phyloP scores from a whole-genome alignment of 202 grass and related monocot species.

The Digitaria exilis region DNA sequence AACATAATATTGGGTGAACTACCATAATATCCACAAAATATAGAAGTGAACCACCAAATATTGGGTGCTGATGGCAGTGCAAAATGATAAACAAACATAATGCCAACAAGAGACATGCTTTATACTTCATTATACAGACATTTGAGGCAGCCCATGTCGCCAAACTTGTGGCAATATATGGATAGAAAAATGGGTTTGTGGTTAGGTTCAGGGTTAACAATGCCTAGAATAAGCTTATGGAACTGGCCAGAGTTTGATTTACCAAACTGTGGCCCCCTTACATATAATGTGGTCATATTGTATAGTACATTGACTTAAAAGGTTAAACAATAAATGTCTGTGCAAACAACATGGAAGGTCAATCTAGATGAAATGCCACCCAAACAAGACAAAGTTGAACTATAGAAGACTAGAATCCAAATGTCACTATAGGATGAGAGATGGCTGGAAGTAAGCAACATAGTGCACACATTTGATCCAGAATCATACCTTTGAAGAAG shows the following conservation, averaged over 20 bases:
- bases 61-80: neutral
- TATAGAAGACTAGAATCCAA: neutral
- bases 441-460: constrained; percentile 2
- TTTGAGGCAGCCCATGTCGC: neutral
- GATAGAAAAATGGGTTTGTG: neutral
- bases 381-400: neutral
- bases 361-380: constrained; percentile 14
- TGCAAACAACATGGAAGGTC: neutral
- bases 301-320: neutral
- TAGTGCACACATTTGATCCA: neutral
- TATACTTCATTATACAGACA: neutral
- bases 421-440: constrained; percentile 12
- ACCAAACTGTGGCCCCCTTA: neutral
- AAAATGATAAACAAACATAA: neutral
- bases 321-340: neutral
- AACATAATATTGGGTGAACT: neutral
- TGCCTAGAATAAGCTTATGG: neutral
- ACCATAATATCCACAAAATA: no score
- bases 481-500: constrained; percentile 70
- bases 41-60: neutral
- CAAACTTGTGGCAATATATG: neutral
- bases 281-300: neutral
- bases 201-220: neutral
- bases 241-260: neutral
- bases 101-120: neutral